Evolutionary conservation across 2,329 filamentous ascomycete species (phyloP).

Genomic region (Cytospora schulzeri): DNA sequence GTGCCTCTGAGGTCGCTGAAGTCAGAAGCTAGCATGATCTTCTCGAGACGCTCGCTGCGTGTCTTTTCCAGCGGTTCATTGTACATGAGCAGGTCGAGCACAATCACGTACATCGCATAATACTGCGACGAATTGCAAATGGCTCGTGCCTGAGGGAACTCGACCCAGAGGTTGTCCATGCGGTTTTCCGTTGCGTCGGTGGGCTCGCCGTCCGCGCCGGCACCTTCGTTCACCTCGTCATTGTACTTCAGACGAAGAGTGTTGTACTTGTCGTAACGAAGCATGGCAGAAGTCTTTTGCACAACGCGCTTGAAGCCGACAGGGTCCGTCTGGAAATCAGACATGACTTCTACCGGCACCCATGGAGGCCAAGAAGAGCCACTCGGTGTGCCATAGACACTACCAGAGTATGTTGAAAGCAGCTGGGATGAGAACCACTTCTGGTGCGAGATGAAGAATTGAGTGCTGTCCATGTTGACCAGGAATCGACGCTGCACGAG

Average conservation of each 20-base stretch:
- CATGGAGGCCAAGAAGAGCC: constrained; percentile 95
- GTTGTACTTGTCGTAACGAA: constrained; percentile 98
- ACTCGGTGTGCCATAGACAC: constrained; percentile 82
- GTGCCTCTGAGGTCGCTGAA: constrained; percentile 95
- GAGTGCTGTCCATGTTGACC: constrained; percentile 94
- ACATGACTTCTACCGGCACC: constrained; percentile 98
- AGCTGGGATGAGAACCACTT: constrained; percentile 85
- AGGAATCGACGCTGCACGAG: constrained; percentile 93
- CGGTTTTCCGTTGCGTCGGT: constrained; percentile 66
- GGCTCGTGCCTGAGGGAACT: constrained; percentile 92
- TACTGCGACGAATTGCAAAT: constrained; percentile 97
- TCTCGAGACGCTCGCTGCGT: constrained; percentile 90
- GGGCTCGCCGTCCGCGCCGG: constrained; percentile 54
- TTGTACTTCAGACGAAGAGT: constrained; percentile 95
- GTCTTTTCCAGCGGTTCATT: constrained; percentile 96
- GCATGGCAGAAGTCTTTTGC: constrained; percentile 90
- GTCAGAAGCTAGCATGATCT: constrained; percentile 98
- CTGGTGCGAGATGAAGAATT: constrained; percentile 96
- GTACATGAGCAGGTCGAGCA: constrained; percentile 92
- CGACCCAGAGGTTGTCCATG: constrained; percentile 96
- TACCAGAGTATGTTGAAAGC: constrained; percentile 91
- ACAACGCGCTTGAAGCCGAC: constrained; percentile 98
- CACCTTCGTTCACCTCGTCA: constrained; percentile 75
- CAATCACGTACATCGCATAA: constrained; percentile 97
- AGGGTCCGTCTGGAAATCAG: constrained; percentile 89